Evolutionary conservation across 768 basidiomycete species (phyloP), one percentile per base, ranked within the genome.

Genomic region (Mycena maculata): DNA sequence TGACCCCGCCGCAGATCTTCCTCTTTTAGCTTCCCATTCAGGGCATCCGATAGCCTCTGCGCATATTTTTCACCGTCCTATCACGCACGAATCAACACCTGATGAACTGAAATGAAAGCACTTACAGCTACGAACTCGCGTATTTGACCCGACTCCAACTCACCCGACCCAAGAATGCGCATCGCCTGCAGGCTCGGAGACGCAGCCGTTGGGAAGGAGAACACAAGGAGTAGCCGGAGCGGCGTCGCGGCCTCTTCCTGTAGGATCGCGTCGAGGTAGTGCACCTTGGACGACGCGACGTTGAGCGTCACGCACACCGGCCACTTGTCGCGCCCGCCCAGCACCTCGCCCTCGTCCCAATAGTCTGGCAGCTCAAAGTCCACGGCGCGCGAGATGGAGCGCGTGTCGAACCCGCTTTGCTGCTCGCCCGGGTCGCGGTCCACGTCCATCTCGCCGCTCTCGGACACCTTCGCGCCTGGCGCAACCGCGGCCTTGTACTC

Each of bases 281-380:
- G 87, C 5, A 82, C 45, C 25, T 36, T 45, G 11, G 49, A 3
- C 45, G 25, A n/a, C 68, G 95, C 93, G 27, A 94, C 70, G 67
- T 95, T 94, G 58, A 96, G 75, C 1, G 93, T 94, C 27, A 95
- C 79, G 66, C 88, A 88, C 5, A 96, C 83, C 0, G 94, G 95
- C 89, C 94, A 92, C 15, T 74, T 70, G 2, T 91, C 87, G 66
- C 88, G 81, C 2, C 89, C 89, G 41, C 81, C 84, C 30, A 95
- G 73, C 20, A 82, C 76, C 62, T 89, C 90, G 0, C 95, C 95
- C 68, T 93, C 92, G 72, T 94, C 94, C 92, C 93, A 94, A 67
- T 90, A 92, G 75, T 96, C 94, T 13, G 89, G 85, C 23, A 96
- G 83, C 78, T 96, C 95, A 71, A 96, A 96, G 76, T 96, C 95